Percentiles rank a stretch among this genome's conserved stretches.
Evolutionary conservation across 352 stramenopile genomes (phyloP).

Genomic region (Pythium biforme): DNA sequence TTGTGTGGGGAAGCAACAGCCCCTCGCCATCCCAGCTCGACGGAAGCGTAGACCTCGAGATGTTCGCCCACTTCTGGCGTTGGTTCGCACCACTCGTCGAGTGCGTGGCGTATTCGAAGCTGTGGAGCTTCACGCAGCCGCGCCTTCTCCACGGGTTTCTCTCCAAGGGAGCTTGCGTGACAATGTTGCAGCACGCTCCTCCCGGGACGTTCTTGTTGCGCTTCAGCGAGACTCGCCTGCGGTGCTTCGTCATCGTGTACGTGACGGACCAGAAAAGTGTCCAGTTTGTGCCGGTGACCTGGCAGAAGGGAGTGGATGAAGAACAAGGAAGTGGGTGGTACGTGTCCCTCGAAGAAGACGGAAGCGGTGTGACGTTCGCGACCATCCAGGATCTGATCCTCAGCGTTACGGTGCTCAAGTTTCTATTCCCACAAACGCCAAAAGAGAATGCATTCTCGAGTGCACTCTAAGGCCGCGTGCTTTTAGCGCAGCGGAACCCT

Average conservation of each 20-base stretch:
- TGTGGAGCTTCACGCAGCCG: constrained; percentile 77
- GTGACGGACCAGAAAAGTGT: constrained; percentile 59
- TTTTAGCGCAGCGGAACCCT: constrained; percentile 72
- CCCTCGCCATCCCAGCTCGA: constrained; percentile 37
- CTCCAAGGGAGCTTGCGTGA: constrained; percentile 75
- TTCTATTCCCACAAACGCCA: constrained; percentile 74
- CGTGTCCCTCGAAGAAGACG: constrained; percentile 58
- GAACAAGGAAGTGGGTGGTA: constrained; percentile 38
- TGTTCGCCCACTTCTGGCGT: constrained; percentile 73
- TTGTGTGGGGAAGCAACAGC: constrained; percentile 53
- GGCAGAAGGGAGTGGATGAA: constrained; percentile 20
- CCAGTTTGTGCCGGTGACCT: constrained; percentile 77
- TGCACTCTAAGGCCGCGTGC: constrained; percentile 21
- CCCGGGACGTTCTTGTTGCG: constrained; percentile 76
- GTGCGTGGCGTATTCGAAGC: constrained; percentile 52
- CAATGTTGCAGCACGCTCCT: constrained; percentile 67
- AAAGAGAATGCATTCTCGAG: constrained; percentile 49
- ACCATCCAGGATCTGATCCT: constrained; percentile 72
- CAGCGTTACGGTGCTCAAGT: constrained; percentile 78
- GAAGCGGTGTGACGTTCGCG: constrained; percentile 50
- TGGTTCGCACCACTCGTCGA: constrained; percentile 74
- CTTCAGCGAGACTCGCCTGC: constrained; percentile 70
- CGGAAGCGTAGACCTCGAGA: constrained; percentile 52
- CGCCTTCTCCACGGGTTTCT: constrained; percentile 78
- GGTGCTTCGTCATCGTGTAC: constrained; percentile 73